Base-by-base conservation (phyloP, 306 rosid species). In the Cucumis melo region DNA sequence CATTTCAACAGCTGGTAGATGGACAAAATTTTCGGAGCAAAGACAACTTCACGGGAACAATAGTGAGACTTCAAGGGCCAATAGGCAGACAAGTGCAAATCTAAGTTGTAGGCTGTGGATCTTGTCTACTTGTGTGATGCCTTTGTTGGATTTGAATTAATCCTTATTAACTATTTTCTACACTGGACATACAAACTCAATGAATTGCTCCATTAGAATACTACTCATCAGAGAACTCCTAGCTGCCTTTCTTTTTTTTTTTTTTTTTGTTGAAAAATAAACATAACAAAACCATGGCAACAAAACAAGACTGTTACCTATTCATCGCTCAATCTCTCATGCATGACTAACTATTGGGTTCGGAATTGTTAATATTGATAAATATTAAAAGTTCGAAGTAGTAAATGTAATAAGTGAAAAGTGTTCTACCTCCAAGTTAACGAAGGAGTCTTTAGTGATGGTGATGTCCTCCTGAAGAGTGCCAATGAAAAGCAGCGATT, bases 381-480 rank as follows among this genome's bases (percentile, higher is more conserved):
- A 20, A 32, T 32, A 32, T 32, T 32, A 32, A 32, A 3, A 2
- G 36, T 20, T 78, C 15, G 42, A n/a, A 36, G 70, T 29, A 32
- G 46, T 42, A 48, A 60, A 3, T 32, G 67, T 76, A 74, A 56
- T 63, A 34, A 57, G 50, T 62, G 34, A 17, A 16, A 56, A 77
- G 78, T 32, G 54, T 57, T 57, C 20, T 83, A 92, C 99, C 99
- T 95, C 99, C 79, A 95, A 85, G 84, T 62, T 81, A 50, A 76
- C 73, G 19, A 92, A 90, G 44, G 92, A 88, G 29, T 92, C 98
- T 48, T 77, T 88, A 21, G 89, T 78, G 77, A 44, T 10, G 62
- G 84, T 53, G 77, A 88, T 84, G 74, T 95, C 99, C 76, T 95
- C 99, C 64, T 83, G 84, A 88, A 92, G 86, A 77, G 87, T 82